A percentile compares a stretch with the other conserved stretches of the same genome.
These are phyloP conservation scores for Teunomyces funiuensis DNA, from an alignment of 805 yeast genomes.

Conservation along the genomic window DNA sequence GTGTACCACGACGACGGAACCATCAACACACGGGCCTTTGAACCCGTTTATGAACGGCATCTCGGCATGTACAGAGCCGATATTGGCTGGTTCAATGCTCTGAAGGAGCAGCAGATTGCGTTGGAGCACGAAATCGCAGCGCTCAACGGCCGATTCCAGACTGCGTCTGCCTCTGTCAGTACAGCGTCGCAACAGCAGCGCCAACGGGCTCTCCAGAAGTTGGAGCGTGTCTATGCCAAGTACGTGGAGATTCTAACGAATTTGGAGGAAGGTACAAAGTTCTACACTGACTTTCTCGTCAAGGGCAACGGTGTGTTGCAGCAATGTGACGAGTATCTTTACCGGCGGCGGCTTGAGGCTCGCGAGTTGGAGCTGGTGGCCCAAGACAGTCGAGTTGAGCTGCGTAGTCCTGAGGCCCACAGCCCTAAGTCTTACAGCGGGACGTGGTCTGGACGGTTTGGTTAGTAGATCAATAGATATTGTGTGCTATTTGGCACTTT, in stretches of 20 bases:
- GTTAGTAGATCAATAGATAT: slow-evolving; percentile 13
- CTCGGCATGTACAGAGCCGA: slow-evolving; percentile 51
- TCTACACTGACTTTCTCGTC: slow-evolving; percentile 61
- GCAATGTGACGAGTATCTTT: slow-evolving; percentile 54
- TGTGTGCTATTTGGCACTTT: too few species aligned
- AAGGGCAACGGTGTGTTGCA: slow-evolving; percentile 45
- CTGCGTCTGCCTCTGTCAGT: slow-evolving; percentile 8
- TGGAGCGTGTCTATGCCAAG: slow-evolving; percentile 51
- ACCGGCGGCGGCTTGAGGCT: slow-evolving; percentile 52
- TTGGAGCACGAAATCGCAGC: slow-evolving; percentile 18
- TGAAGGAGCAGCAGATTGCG: slow-evolving; percentile 26
- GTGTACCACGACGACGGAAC: slow-evolving; percentile 16
- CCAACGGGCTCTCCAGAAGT: slow-evolving; percentile 47
- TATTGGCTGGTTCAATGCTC: slow-evolving; percentile 43
- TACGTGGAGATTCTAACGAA: slow-evolving; percentile 59
- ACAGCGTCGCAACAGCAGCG: slow-evolving; percentile 35
- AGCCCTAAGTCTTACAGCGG: slow-evolving; percentile 6
- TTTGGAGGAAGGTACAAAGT: slow-evolving; percentile 65
- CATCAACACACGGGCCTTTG: slow-evolving; percentile 32
- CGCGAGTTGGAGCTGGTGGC: slow-evolving; percentile 43
- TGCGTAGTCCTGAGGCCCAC: background rate
- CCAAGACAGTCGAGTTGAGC: slow-evolving; percentile 1
- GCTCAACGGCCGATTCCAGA: slow-evolving; percentile 12
- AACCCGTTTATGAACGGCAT: slow-evolving; percentile 40
- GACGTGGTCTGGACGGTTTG: background rate